Conservation (phyloP, 352 stramenopile genomes). For the Thalassiosira gravida region DNA sequence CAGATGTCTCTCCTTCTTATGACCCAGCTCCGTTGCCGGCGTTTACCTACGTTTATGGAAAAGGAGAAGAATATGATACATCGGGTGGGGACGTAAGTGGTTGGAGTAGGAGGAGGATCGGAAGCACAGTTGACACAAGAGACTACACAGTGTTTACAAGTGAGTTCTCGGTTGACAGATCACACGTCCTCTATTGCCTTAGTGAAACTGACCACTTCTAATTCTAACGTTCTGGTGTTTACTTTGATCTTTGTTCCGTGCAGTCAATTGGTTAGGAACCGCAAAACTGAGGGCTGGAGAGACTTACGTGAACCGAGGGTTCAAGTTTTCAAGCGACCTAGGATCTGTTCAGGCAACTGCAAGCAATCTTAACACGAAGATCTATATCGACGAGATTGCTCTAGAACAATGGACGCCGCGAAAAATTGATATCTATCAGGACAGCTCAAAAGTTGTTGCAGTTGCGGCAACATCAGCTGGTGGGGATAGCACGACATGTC, state of each 20-base stretch:
- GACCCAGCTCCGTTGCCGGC: neutral
- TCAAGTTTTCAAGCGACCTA: conserved; percentile 11
- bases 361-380: neutral
- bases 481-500: conserved; percentile 4
- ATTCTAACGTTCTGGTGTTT: neutral
- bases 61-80: conserved; percentile 20
- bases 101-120: neutral
- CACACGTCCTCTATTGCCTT: neutral
- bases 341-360: neutral
- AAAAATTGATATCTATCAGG: conserved; percentile 14
- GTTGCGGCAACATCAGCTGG: neutral
- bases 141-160: neutral
- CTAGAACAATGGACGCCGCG: conserved; percentile 13
- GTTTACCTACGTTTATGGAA: conserved; percentile 22
- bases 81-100: neutral
- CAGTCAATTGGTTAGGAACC: conserved; percentile 11
- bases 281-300: conserved; percentile 1
- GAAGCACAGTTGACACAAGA: conserved; percentile 3
- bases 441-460: conserved; percentile 1
- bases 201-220: too few species aligned
- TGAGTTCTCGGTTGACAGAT: too few species aligned
- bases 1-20: neutral
- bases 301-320: conserved; percentile 14
- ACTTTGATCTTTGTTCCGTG: neutral
- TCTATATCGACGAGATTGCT: neutral